phyloP scores from a whole-genome alignment of 2,329 filamentous ascomycete species.

The Daldinia sp. region DNA sequence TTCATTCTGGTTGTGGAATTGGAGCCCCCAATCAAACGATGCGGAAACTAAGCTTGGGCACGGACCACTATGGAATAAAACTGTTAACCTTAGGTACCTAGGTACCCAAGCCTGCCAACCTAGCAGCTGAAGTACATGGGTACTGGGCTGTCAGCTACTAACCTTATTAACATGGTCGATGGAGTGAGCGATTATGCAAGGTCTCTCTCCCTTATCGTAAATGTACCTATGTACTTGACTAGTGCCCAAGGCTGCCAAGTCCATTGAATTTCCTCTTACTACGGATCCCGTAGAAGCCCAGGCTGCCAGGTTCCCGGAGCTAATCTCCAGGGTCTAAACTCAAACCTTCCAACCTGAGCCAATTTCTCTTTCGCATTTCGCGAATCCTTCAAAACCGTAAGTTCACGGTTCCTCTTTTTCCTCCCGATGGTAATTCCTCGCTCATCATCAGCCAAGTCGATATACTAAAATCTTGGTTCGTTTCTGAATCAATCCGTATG shows the following conservation, averaged over 20 bases:
- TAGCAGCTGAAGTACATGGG: too few species aligned
- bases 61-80: slow-evolving; percentile 5
- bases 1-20: slow-evolving; percentile 3
- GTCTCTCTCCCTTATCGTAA: slow-evolving; percentile 15
- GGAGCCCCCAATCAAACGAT: slow-evolving; percentile 25
- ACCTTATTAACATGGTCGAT: too few species aligned
- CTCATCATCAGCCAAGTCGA: not conserved
- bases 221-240: not conserved
- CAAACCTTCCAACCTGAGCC: not conserved
- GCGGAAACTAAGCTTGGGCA: slow-evolving; percentile 28
- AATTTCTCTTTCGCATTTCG: slow-evolving; percentile 1
- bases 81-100: too few species aligned
- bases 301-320: not conserved
- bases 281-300: too few species aligned
- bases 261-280: not conserved
- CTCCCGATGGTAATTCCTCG: not conserved
- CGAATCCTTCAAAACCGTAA: too few species aligned
- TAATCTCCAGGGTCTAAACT: slow-evolving; percentile 11
- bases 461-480: not conserved
- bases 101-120: too few species aligned
- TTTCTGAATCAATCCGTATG: slow-evolving; percentile 20
- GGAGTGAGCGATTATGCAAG: not conserved
- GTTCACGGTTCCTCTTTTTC: not conserved
- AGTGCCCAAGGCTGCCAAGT: not conserved
- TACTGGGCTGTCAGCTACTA: too few species aligned